Evolutionary conservation across 1,284 basidiomycete genomes (phyloP), one percentile per base, ranked within the genome.

Genomic region (Fomitopsis schrenkii): DNA sequence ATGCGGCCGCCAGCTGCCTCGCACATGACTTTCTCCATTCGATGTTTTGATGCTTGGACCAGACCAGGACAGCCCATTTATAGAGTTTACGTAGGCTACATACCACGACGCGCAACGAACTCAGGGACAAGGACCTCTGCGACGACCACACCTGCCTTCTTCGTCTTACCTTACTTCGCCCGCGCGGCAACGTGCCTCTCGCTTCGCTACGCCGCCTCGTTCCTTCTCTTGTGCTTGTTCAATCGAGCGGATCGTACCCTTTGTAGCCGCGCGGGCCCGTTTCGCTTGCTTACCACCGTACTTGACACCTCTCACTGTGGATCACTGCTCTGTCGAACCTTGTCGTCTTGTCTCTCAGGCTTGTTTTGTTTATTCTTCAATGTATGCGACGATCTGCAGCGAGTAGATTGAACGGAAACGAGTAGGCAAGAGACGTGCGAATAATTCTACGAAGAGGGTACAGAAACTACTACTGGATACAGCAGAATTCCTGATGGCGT

Each of bases 161-260:
- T 15, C 30, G 14, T 22, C n/a, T 19, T 19, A 19, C 42, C 42
- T 45, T 45, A 8, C n/a, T 45, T 17, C n/a, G 8, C 42, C 22
- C n/a, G 42, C 42, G 42, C n/a, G 17, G 17, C 42, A 19, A 6
- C 41, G 12, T 26, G 22, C 42, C 17, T 45, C 33, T 28, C 58
- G 19, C n/a, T 41, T 8, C 15, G 28, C 36, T 33, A 17, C 58
- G 14, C 36, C 26, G 36, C 26, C 26, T 22, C 28, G 50, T 44
- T 59, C 46, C 15, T 59, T 59, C 41, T 36, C 54, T 19, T 19
- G 26, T 60, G 59, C 54, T 60, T 56, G 22, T 53, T 54, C 59
- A 56, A 42, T 41, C 53, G 45, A 56, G 59, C 45, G 59, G 59
- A 60, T 54, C 50, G 59, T 60, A 60, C 46, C 8, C 35, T 41